Percentiles rank a stretch among this genome's conserved stretches.
Evolutionary conservation across 1,139 yeast genomes (phyloP).

Genomic region (Geotrichum aggregatum): DNA sequence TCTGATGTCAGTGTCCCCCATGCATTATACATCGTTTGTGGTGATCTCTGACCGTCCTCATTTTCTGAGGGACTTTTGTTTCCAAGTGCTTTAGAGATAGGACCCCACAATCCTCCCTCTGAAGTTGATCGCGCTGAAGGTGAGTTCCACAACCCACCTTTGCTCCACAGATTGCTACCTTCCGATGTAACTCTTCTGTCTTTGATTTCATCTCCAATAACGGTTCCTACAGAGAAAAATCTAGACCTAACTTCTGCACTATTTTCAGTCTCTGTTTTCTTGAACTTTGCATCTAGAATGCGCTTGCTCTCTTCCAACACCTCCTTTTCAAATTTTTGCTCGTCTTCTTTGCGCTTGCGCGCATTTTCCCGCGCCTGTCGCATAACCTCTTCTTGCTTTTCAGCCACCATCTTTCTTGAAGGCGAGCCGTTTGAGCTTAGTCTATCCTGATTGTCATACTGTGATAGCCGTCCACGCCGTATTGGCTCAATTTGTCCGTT

Average conservation of each 20-base stretch:
- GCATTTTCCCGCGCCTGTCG: constrained; percentile 23
- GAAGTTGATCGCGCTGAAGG: not conserved
- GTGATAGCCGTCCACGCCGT: not conserved
- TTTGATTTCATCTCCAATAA: constrained; percentile 6
- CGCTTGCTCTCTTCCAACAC: constrained; percentile 32
- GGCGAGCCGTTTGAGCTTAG: not conserved
- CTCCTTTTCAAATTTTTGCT: constrained; percentile 33
- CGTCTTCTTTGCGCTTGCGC: constrained; percentile 33
- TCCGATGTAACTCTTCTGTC: not conserved
- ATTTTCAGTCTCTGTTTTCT: not conserved
- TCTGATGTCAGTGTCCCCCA: constrained; percentile 1
- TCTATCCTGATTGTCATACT: not conserved
- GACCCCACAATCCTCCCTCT: constrained; percentile 2
- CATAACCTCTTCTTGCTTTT: constrained; percentile 38
- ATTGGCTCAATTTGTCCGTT: constrained; percentile 33
- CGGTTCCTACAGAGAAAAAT: constrained; percentile 3
- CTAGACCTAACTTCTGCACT: constrained; percentile 3
- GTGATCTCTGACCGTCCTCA: constrained; percentile 10
- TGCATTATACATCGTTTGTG: constrained; percentile 1
- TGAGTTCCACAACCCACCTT: constrained; percentile 1
- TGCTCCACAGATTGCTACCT: not conserved
- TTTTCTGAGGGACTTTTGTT: constrained; percentile 5
- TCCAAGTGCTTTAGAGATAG: constrained; percentile 1
- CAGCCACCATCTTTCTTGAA: constrained; percentile 15
- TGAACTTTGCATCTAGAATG: constrained; percentile 21